phyloP scores from a whole-genome alignment of 2,329 filamentous ascomycete genomes.

The Pochonia chlamydosporia region DNA sequence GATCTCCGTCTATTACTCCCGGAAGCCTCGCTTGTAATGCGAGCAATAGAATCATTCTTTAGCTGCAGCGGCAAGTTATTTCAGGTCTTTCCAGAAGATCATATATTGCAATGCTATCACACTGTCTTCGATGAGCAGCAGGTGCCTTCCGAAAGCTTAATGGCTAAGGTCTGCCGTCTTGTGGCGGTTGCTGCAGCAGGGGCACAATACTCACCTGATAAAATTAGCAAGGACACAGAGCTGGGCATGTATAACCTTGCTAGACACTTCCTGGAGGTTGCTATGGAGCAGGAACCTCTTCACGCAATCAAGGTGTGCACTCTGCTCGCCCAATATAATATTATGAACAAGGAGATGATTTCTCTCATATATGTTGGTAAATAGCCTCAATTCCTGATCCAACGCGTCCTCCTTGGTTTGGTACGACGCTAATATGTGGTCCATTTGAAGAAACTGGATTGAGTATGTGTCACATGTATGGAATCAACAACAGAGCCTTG shows the following conservation, averaged over 20 bases:
- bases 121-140: neutral
- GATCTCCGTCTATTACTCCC: neutral
- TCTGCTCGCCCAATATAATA: constrained; percentile 10
- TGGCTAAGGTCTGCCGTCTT: constrained; percentile 5
- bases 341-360: constrained; percentile 10
- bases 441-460: constrained; percentile 3
- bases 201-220: constrained; percentile 6
- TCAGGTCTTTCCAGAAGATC: constrained; percentile 9
- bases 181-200: constrained; percentile 7
- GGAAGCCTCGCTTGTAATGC: neutral
- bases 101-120: neutral
- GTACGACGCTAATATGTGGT: too few species aligned
- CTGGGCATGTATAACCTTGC: constrained; percentile 9
- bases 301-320: constrained; percentile 11
- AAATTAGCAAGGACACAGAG: neutral
- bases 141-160: neutral
- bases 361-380: constrained; percentile 9
- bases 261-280: constrained; percentile 4
- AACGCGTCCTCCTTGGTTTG: too few species aligned
- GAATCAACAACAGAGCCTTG: neutral
- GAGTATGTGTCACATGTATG: constrained; percentile 1
- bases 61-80: constrained; percentile 9
- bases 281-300: constrained; percentile 7
- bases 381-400: too few species aligned
- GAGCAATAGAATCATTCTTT: constrained; percentile 6